A percentile compares a stretch with the other conserved stretches of the same genome.
phyloP scores from a whole-genome alignment of 495 filamentous ascomycete genomes.

The Hapsidospora chrysogenum region DNA sequence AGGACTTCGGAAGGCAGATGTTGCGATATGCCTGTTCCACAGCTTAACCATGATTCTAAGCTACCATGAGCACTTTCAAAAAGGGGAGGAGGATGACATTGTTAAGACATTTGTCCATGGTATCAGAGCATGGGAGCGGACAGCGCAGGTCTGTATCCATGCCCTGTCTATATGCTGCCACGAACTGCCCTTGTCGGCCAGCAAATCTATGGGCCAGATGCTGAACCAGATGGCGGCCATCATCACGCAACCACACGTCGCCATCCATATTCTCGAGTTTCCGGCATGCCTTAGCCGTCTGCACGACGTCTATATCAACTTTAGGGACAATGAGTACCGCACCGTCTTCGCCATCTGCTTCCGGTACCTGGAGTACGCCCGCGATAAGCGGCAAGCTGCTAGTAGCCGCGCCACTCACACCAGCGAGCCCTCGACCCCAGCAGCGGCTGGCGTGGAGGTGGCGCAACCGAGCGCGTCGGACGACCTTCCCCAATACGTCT shows the following conservation, averaged over 20 bases:
- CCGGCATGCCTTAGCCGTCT: conserved; percentile 71
- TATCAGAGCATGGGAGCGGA: conserved; percentile 69
- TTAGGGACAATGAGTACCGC: conserved; percentile 73
- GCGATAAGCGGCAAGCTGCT: conserved; percentile 28
- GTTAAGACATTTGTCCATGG: conserved; percentile 72
- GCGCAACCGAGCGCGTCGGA: conserved; percentile 26
- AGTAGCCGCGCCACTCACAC: conserved; percentile 11
- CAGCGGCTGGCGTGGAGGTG: not conserved
- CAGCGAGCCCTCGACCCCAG: conserved; percentile 14
- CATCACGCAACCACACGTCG: conserved; percentile 79
- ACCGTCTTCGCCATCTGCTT: conserved; percentile 91
- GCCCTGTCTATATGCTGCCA: conserved; percentile 86
- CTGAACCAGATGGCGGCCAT: conserved; percentile 86
- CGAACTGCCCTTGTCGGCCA: conserved; percentile 70
- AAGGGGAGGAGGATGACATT: conserved; percentile 74
- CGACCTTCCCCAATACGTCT: conserved; percentile 79
- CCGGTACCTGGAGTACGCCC: conserved; percentile 62
- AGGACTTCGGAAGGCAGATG: conserved; percentile 71
- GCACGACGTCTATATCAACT: conserved; percentile 70
- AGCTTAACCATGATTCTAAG: conserved; percentile 68
- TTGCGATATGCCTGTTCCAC: conserved; percentile 76
- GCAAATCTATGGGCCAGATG: conserved; percentile 64
- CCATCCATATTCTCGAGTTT: conserved; percentile 90
- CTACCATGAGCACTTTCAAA: conserved; percentile 72
- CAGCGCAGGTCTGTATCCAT: conserved; percentile 82